Percentiles rank a stretch among this genome's conserved stretches.
phyloP scores from a whole-genome alignment of 768 basidiomycete species.

The Suillus alpinus region DNA sequence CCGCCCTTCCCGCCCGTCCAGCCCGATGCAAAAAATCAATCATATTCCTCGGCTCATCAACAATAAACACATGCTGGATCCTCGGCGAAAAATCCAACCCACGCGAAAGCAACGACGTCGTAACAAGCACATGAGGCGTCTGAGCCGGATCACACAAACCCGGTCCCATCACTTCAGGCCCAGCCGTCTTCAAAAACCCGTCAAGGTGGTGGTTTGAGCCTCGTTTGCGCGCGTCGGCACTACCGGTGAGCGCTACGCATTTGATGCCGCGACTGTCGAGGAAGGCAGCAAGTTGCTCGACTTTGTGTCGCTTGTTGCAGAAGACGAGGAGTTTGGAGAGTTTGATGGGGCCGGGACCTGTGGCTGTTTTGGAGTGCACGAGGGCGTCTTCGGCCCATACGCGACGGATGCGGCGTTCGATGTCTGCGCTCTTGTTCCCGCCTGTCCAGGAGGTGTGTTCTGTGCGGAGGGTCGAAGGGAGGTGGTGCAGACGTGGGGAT shows the following conservation, averaged over 20 bases:
- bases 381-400: slow-evolving; percentile 73
- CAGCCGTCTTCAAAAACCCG: slow-evolving; percentile 55
- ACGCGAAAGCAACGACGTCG: slow-evolving; percentile 87
- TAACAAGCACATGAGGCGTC: slow-evolving; percentile 70
- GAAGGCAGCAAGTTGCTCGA: slow-evolving; percentile 56
- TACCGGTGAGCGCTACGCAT: slow-evolving; percentile 64
- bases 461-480: slow-evolving; percentile 66
- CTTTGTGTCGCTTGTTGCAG: slow-evolving; percentile 73
- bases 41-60: slow-evolving; percentile 86
- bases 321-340: slow-evolving; percentile 79
- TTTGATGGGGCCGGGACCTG: slow-evolving; percentile 18
- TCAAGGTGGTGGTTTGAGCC: slow-evolving; percentile 78
- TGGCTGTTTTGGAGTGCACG: slow-evolving; percentile 24
- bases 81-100: slow-evolving; percentile 84
- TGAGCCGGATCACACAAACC: slow-evolving; percentile 25
- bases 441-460: slow-evolving; percentile 77
- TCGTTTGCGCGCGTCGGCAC: slow-evolving; percentile 51
- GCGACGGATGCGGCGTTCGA: slow-evolving; percentile 67
- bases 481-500: slow-evolving; percentile 75
- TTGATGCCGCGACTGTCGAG: slow-evolving; percentile 60
- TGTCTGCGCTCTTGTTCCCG: slow-evolving; percentile 78
- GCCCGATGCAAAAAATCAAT: slow-evolving; percentile 92
- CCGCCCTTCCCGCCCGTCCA: slow-evolving; percentile 78
- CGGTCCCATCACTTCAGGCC: slow-evolving; percentile 9
- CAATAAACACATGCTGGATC: slow-evolving; percentile 80